A percentile compares a stretch with the other conserved stretches of the same genome.
Evolutionary conservation across 2,329 filamentous ascomycete species (phyloP).

Genomic region (Coniochaeta hoffmannii): DNA sequence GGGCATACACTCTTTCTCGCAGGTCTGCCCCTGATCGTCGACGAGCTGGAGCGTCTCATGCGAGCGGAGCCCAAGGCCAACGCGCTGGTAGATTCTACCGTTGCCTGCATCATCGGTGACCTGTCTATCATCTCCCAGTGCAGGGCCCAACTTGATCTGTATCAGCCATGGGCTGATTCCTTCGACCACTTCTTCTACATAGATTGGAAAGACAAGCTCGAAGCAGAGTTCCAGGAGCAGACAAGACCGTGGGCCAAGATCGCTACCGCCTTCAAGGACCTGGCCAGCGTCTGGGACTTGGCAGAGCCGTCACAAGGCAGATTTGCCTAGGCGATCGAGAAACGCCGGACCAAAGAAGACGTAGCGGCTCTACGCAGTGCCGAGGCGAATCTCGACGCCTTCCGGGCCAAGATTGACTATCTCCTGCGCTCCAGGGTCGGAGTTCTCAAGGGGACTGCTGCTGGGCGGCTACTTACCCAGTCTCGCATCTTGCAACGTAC

Average conservation of each 20-base stretch:
- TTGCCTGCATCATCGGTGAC: conserved; percentile 31
- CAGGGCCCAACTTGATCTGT: conserved; percentile 34
- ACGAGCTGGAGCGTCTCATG: conserved; percentile 40
- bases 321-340: conserved; percentile 36
- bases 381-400: conserved; percentile 37
- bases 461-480: conserved; percentile 22
- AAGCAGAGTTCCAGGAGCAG: conserved; percentile 16
- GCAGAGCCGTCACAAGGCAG: conserved; percentile 26
- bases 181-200: conserved; percentile 24
- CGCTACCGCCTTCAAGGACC: conserved; percentile 9
- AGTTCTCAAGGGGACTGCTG: conserved; percentile 18
- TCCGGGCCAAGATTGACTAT: conserved; percentile 33
- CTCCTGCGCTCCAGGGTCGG: conserved; percentile 11
- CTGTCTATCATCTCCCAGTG: conserved; percentile 38
- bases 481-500: conserved; percentile 36
- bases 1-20: conserved; percentile 20
- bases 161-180: conserved; percentile 38
- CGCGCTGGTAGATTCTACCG: conserved; percentile 27
- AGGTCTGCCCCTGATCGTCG: conserved; percentile 28
- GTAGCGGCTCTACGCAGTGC: conserved; percentile 34
- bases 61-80: conserved; percentile 25
- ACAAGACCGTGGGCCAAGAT: conserved; percentile 10
- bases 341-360: conserved; percentile 36
- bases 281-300: conserved; percentile 10
- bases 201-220: conserved; percentile 16